Percentiles rank a stretch among this genome's conserved stretches.
phyloP scores from a whole-genome alignment of 2,329 filamentous ascomycete genomes.

The Penicillium janthinellum region DNA sequence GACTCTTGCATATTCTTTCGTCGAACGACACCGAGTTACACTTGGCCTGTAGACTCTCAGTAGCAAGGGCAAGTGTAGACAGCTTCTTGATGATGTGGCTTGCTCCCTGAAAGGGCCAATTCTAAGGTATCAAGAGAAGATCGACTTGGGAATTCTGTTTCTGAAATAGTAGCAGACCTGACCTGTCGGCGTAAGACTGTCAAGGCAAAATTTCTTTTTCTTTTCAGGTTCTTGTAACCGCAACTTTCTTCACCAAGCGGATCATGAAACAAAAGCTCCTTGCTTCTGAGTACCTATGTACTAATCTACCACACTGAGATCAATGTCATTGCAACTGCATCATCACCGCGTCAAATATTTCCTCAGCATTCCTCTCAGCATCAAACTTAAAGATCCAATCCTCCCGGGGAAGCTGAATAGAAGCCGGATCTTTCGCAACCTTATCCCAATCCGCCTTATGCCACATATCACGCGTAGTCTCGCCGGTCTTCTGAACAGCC shows the following conservation, averaged over 20 bases:
- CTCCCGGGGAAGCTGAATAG: conserved; percentile 51
- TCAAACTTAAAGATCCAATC: conserved; percentile 55
- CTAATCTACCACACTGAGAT: neutral
- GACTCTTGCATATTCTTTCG: neutral
- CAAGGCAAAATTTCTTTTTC: neutral
- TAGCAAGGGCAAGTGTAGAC: neutral
- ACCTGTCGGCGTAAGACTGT: too few species aligned
- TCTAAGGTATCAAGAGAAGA: neutral
- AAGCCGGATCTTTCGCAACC: conserved; percentile 45
- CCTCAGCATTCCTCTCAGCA: conserved; percentile 51
- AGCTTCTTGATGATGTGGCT: neutral
- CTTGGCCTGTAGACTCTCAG: neutral
- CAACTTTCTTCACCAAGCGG: neutral
- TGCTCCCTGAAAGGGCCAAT: too few species aligned
- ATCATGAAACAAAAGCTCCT: neutral
- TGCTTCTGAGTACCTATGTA: neutral
- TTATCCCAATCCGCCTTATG: conserved; percentile 55
- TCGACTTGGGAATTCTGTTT: neutral
- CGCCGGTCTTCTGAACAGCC: conserved; percentile 52
- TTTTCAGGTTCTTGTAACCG: neutral
- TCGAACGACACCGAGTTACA: neutral
- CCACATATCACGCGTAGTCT: conserved; percentile 53
- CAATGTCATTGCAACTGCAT: conserved; percentile 5
- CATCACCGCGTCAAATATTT: conserved; percentile 37
- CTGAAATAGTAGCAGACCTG: neutral